Conservation (phyloP, 441 rosid species). For the Croton laevigatus region DNA sequence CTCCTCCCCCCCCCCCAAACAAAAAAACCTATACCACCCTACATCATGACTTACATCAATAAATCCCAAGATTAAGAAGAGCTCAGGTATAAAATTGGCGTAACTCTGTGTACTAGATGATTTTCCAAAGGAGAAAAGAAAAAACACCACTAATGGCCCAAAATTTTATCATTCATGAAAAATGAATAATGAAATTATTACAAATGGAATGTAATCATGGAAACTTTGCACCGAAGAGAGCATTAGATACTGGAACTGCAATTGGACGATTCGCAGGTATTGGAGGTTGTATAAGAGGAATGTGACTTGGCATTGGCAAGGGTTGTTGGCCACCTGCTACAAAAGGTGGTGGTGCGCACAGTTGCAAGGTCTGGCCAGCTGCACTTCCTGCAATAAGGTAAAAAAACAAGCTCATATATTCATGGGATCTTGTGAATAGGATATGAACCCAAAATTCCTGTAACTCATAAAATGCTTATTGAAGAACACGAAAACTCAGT, state of each 20-base stretch:
- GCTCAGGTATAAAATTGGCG: conserved; percentile 3
- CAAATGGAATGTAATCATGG: conserved; percentile 30
- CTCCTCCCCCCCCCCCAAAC: too few species aligned
- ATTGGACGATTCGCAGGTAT: conserved; percentile 40
- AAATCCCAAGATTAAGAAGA: neutral
- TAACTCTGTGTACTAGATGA: conserved; percentile 6
- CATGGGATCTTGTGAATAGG: neutral
- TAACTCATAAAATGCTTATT: neutral
- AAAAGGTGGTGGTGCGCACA: conserved; percentile 47
- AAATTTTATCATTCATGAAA: conserved; percentile 26
- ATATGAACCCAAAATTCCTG: neutral
- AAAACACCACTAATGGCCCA: conserved; percentile 21
- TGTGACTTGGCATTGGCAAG: conserved; percentile 41
- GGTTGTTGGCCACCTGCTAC: conserved; percentile 48
- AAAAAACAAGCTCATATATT: neutral
- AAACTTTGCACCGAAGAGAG: conserved; percentile 47
- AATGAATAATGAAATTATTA: conserved; percentile 15
- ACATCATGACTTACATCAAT: neutral
- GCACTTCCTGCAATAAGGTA: conserved; percentile 42
- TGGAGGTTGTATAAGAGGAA: conserved; percentile 55
- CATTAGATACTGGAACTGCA: conserved; percentile 48
- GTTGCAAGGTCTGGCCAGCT: conserved; percentile 50
- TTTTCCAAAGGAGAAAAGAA: conserved; percentile 10
- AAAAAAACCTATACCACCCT: neutral
- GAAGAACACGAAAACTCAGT: conserved; percentile 1